Base-by-base conservation (phyloP, 2,329 filamentous ascomycete genomes). In the Pyricularia grisea region DNA sequence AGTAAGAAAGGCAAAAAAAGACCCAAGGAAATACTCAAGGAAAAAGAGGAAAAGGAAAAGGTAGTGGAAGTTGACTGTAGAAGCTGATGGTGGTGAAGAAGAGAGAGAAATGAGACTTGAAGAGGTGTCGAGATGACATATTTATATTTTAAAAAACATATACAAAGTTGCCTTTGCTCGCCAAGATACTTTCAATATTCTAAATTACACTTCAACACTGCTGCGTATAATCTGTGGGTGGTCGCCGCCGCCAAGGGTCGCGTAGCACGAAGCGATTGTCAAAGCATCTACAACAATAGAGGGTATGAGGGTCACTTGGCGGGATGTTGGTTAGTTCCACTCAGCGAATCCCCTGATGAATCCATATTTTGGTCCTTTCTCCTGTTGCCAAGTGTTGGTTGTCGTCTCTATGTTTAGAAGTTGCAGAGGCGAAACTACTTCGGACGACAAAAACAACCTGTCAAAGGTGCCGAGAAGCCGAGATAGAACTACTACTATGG, bases 61-160 rank as follows among this genome's bases (percentile, higher is more conserved):
- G 60, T 10, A 31, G 23, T 25, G 33, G 66, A 30, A 28, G 65
- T n/a, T n/a, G 33, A 30, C 60, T 63, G 60, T 63, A 28, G 60
- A 63, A 63, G 60, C 60, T 63, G 60, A 63, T 63, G 60, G 60
- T 63, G 60, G 60, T 63, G 25, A 63, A 27, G 60, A 63, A 14
- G 11, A 28, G 60, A 30, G 14, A 63, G 17, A 30, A 63, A 30
- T 4, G n/a, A 28, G 60, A 27, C 60, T 12, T 14, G 25, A 27
- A 61, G 58, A 61, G 58, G 23, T 27, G 58, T 25, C 58, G 11
- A 61, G 58, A 61, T 10, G 9, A 23, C 23, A 61, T 61, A 61
- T 61, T 61, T 61, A 61, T 61, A 27, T 25, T 36, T 12, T 23
- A 7, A 61, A 61, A 61, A 27, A 61, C n/a, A 17, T 50, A 50